Evolutionary conservation across 2,329 filamentous ascomycete species (phyloP).

Genomic region (Scorias spongiosa): DNA sequence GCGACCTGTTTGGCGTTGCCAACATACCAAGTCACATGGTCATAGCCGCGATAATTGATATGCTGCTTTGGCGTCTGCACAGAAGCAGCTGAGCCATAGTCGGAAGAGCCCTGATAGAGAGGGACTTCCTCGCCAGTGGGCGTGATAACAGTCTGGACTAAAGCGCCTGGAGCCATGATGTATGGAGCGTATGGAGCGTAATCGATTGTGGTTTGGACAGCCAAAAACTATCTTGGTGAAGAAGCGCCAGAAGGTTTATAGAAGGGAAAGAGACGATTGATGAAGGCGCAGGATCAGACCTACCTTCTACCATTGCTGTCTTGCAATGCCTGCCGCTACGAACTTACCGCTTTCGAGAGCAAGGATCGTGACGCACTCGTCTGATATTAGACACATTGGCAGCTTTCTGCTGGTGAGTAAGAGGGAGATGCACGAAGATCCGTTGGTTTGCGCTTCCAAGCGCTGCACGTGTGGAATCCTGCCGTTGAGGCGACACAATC

Average conservation of each 20-base stretch:
- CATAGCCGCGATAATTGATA: conserved; percentile 58
- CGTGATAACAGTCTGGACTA: conserved; percentile 13
- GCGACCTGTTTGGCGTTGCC: conserved; percentile 94
- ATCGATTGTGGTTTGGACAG: neutral
- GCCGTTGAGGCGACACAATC: neutral
- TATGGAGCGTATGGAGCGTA: neutral
- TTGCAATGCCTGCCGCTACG: too few relatives aligned
- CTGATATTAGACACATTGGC: too few relatives aligned
- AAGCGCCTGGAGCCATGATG: conserved; percentile 25
- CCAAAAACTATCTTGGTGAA: too few relatives aligned
- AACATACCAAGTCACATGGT: conserved; percentile 91
- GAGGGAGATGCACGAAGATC: neutral
- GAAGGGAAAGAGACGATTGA: too few relatives aligned
- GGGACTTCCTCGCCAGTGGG: conserved; percentile 14
- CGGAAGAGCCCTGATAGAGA: conserved; percentile 7
- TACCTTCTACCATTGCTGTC: too few relatives aligned
- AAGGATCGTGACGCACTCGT: too few relatives aligned
- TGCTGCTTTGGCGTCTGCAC: conserved; percentile 3
- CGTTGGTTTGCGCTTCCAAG: neutral
- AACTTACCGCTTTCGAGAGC: too few relatives aligned
- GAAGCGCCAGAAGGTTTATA: too few relatives aligned
- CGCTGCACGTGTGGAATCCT: neutral
- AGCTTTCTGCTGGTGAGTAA: too few relatives aligned
- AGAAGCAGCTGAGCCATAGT: conserved; percentile 2
- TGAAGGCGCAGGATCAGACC: too few relatives aligned